Evolutionary conservation across 2,329 filamentous ascomycete genomes (phyloP), one percentile per base, ranked within the genome.

Genomic region (Ascochyta koolunga): DNA sequence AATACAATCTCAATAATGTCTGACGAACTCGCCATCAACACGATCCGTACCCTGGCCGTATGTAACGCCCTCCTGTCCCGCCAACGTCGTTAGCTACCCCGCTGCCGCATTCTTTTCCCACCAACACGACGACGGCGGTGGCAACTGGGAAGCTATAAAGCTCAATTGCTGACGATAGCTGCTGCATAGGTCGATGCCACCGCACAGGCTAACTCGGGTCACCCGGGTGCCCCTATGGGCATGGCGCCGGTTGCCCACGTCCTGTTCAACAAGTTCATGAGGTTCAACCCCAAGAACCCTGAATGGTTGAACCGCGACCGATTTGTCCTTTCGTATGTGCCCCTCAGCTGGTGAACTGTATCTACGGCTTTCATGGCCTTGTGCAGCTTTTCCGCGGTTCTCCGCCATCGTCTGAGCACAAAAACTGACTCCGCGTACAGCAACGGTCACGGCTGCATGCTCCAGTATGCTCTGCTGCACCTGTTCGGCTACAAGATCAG

Each of bases 401-500:
- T 60, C 62, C 58, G 65, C 48, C 58, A 37, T 42, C 27, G 24
- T 48, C 35, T 40, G 18, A 9, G 18, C 10, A 15, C 22, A 16
- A 41, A 47, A 22, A 43, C 66, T 70, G 43, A 72, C 60, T 49
- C 48, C 25, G 41, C 37, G n/a, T 7, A 45, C 70, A 97, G 93
- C 59, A 99, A 99, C 84, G 95, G 95, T 69, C 95, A 99, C 82
- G 95, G 89, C 70, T 99, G 95, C 86, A 96, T 99, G 93, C 91
- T 99, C 58, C 95, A 97, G 79, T 99, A 99, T 88, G 90, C 93
- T 72, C 86, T 99, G 68, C 89, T 99, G 72, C 95, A 99, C 83
- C 85, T 99, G 52, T 96, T 93, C 80, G 95, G 95, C 78, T 99
- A 96, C 78, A 86, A 81, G 61, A 70, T 99, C 68, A 85, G 86